Conservation (phyloP, 2,329 filamentous ascomycete genomes). For the Helminthosporium solani region DNA sequence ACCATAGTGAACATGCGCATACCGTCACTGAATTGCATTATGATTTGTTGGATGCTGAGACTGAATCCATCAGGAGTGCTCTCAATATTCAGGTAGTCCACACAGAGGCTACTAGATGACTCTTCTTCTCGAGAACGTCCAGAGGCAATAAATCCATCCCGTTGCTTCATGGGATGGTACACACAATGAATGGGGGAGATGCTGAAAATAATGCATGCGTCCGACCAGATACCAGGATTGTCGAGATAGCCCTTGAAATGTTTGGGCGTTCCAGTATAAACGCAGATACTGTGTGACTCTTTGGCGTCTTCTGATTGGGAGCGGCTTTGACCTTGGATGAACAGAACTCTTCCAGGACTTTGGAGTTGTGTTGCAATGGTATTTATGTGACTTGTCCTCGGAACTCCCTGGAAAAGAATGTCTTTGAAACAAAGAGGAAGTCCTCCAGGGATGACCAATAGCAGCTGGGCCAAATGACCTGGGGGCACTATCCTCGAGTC, state of each 20-base stretch:
- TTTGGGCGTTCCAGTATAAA: not conserved
- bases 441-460: not conserved
- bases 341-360: not conserved
- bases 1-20: not conserved
- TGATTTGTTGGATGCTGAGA: not conserved
- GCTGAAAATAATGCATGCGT: not conserved
- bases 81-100: not conserved
- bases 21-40: not conserved
- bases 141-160: not conserved
- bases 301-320: not conserved
- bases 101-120: not conserved
- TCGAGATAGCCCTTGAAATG: not conserved
- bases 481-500: not conserved
- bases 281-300: not conserved
- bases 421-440: not conserved
- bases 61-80: not conserved
- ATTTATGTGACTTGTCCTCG: not conserved
- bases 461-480: not conserved
- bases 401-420: not conserved
- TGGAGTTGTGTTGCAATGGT: not conserved
- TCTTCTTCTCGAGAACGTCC: not conserved
- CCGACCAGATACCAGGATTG: not conserved
- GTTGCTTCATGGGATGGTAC: not conserved
- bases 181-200: not conserved
- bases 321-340: not conserved